phyloP scores from a whole-genome alignment of 371 early-diverging fungal species.

The Chytridiales sp. region DNA sequence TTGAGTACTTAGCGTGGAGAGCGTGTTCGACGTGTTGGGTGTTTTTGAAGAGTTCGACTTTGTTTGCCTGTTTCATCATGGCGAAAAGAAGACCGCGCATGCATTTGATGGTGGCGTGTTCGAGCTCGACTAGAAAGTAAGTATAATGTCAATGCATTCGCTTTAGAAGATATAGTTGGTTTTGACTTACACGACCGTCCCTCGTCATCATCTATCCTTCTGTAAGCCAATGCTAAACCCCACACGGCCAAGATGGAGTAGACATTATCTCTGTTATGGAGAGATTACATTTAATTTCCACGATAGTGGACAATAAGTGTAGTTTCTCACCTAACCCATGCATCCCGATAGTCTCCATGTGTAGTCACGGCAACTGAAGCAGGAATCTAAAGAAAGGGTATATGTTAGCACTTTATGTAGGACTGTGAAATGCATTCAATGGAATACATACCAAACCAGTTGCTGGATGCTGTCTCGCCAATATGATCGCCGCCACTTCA shows the following conservation, averaged over 20 bases:
- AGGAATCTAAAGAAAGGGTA: constrained; percentile 61
- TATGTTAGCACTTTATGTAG: neutral
- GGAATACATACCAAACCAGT: constrained; percentile 60
- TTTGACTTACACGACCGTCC: constrained; percentile 74
- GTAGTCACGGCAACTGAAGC: constrained; percentile 84
- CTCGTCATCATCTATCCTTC: constrained; percentile 76
- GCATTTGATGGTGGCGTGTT: constrained; percentile 80
- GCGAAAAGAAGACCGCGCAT: constrained; percentile 81
- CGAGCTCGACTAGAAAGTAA: constrained; percentile 66
- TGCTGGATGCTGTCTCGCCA: constrained; percentile 75
- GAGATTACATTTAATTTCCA: neutral
- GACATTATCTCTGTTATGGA: constrained; percentile 83
- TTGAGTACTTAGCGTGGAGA: constrained; percentile 83
- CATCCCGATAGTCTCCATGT: constrained; percentile 84
- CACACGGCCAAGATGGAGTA: constrained; percentile 86
- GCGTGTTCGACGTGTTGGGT: constrained; percentile 68
- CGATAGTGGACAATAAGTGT: neutral
- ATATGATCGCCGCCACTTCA: constrained; percentile 70
- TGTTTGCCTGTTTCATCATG: constrained; percentile 86
- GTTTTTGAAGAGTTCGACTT: constrained; percentile 78
- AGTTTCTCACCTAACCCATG: constrained; percentile 79
- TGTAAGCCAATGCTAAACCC: constrained; percentile 83
- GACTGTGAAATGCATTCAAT: neutral
- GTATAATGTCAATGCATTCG: neutral
- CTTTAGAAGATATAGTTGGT: neutral